Evolutionary conservation across 352 stramenopile species (phyloP), one percentile per base, ranked within the genome.

Genomic region (Aphanomyces astaci): DNA sequence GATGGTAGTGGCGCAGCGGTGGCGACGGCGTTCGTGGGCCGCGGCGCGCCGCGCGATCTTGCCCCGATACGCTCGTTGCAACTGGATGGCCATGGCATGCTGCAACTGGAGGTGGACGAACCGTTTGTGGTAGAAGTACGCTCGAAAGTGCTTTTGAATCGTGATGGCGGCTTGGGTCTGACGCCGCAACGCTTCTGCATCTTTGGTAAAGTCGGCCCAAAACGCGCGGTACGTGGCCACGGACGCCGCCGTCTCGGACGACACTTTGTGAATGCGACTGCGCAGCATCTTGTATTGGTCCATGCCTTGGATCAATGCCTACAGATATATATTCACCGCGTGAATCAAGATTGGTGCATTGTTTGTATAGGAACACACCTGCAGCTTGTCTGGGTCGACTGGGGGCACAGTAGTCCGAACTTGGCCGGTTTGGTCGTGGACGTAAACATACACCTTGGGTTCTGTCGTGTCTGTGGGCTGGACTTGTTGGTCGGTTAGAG

Each of bases 191-290:
- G 88, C 74, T 4, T 76, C 74, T 24, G 76, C 87, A 60, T 91
- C 85, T 0, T 75, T 73, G 59, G 87, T 81, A 48, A 93, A 93
- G 2, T 77, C 70, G 15, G 72, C 74, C 40, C 84, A 84, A 49
- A 90, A 93, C 19, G 79, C 78, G 71, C 89, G 76, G 72, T 93
- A 93, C 54, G 91, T 82, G 0, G 78, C 81, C 25, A 76, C 74
- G 0, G 49, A 64, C 2, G 66, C 49, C 10, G 30, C 66, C 10
- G 40, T 63, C n/a, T 66, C 66, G 0, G 67, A 43, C 13, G 80
- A 81, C 4, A 88, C 70, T 46, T 81, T 86, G 31, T 74, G 75
- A n/a, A 90, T 74, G 0, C 77, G 76, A 24, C 78, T 76, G 4
- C 83, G 82, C 0, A 90, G 64, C 46, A 78, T 78, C 27, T 83